These are phyloP conservation scores for Hyaloraphidium curvatum DNA, from an alignment of 192 early-diverging fungal species.

Conservation along the genomic window DNA sequence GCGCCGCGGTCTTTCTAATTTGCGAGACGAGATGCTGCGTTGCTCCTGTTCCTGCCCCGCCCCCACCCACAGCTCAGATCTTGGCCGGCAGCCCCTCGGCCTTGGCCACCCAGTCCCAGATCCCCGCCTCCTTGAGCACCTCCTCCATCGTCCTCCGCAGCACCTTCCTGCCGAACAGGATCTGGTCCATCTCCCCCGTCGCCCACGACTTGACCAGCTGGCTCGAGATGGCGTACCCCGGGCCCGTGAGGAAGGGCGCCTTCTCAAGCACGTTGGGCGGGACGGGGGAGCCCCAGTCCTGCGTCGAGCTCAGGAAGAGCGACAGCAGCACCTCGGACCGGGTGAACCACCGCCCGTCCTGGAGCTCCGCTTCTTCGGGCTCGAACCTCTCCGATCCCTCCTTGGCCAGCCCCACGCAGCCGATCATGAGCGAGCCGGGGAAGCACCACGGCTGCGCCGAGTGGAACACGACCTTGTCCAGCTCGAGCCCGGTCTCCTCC, in stretches of 20 bases:
- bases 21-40: no score
- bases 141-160: no score
- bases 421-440: slow-evolving; percentile 36
- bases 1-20: no score
- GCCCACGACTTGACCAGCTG: slow-evolving; percentile 26
- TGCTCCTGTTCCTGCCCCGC: no score
- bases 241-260: not conserved
- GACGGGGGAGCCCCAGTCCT: not conserved
- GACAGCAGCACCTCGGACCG: slow-evolving; percentile 10
- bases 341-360: slow-evolving; percentile 23
- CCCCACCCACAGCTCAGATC: no score
- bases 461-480: slow-evolving; percentile 30
- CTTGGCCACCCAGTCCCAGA: no score
- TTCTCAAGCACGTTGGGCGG: not conserved
- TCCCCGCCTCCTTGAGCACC: no score
- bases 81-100: no score
- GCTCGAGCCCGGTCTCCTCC: slow-evolving; percentile 31
- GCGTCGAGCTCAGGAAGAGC: not conserved
- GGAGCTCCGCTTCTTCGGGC: slow-evolving; percentile 28
- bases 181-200: slow-evolving; percentile 14
- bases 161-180: no score
- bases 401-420: slow-evolving; percentile 21
- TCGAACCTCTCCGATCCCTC: slow-evolving; percentile 22
- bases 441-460: slow-evolving; percentile 39
- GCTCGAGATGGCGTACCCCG: slow-evolving; percentile 18